These are phyloP conservation scores for Mallotus nudiflorus DNA, from an alignment of 345 rosid genomes.

Conservation along the genomic window DNA sequence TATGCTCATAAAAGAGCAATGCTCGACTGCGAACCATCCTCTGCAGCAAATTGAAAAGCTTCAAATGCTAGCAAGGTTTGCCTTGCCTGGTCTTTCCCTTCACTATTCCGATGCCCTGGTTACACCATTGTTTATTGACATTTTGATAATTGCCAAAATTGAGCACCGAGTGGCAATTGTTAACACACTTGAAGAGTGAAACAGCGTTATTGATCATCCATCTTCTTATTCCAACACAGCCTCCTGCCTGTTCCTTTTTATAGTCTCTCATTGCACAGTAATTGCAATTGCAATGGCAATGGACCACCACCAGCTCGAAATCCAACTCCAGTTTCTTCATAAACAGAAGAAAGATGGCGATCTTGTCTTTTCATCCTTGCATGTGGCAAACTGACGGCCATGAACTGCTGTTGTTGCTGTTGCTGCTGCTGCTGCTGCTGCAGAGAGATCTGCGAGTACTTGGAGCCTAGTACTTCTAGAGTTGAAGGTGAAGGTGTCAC, in stretches of 20 bases:
- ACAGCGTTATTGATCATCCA: slow-evolving; percentile 4
- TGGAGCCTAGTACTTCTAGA: background rate
- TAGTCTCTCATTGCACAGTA: slow-evolving; percentile 55
- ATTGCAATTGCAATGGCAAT: slow-evolving; percentile 55
- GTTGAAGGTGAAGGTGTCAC: slow-evolving; percentile 19
- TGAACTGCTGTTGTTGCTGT: slow-evolving; percentile 31
- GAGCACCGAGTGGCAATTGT: slow-evolving; percentile 2
- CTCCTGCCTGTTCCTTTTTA: slow-evolving; percentile 15
- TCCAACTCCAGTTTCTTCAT: slow-evolving; percentile 38
- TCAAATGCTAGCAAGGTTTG: background rate
- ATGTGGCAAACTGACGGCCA: slow-evolving; percentile 40
- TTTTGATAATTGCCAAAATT: background rate
- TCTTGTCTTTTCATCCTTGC: slow-evolving; percentile 49
- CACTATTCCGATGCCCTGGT: background rate
- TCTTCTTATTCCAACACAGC: background rate
- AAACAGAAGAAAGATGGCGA: slow-evolving; percentile 41
- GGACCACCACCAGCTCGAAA: slow-evolving; percentile 41
- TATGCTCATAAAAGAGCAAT: background rate
- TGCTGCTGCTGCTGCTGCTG: slow-evolving; percentile 35
- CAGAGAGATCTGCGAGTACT: slow-evolving; percentile 23
- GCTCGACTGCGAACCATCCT: background rate
- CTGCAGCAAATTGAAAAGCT: background rate
- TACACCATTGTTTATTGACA: background rate
- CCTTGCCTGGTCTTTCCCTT: background rate
- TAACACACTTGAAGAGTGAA: slow-evolving; percentile 23